Conservation (phyloP, 2,329 filamentous ascomycete species). For the Colletotrichum sp. region DNA sequence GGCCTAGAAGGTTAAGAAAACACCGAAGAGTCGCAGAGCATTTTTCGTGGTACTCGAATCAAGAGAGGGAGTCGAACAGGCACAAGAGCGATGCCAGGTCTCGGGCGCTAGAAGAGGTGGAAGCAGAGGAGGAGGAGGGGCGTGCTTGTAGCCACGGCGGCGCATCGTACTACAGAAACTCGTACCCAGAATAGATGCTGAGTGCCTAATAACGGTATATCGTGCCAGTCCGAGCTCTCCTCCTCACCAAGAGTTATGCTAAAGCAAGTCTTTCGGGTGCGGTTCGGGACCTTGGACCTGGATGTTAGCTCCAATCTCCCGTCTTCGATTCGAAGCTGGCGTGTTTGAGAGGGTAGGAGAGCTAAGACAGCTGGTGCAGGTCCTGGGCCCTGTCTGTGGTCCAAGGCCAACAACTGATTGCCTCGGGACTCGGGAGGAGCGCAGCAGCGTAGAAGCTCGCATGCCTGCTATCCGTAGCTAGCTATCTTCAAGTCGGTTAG, state of each 20-base stretch:
- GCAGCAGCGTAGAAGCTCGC: neutral
- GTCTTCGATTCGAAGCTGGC: neutral
- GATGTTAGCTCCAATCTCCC: neutral
- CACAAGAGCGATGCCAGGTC: neutral
- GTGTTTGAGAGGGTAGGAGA: slow-evolving; percentile 8
- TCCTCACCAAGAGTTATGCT: neutral
- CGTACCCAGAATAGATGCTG: slow-evolving; percentile 17
- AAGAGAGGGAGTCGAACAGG: neutral
- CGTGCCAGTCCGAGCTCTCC: neutral
- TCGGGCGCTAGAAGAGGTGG: neutral
- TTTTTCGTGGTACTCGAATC: neutral
- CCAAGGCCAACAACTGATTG: slow-evolving; percentile 3
- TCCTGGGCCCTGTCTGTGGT: slow-evolving; percentile 16
- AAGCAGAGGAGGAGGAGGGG: neutral
- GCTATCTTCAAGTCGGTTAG: neutral
- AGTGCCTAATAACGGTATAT: neutral
- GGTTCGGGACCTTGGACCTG: neutral
- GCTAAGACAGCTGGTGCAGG: neutral
- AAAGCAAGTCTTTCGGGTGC: neutral
- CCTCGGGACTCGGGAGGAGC: slow-evolving; percentile 5
- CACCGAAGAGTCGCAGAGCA: neutral
- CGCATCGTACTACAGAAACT: neutral
- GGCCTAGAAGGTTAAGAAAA: neutral
- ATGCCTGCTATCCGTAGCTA: neutral
- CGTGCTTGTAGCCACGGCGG: neutral